Conservation (phyloP, 495 filamentous ascomycete genomes). For the Penicillium parvum region DNA sequence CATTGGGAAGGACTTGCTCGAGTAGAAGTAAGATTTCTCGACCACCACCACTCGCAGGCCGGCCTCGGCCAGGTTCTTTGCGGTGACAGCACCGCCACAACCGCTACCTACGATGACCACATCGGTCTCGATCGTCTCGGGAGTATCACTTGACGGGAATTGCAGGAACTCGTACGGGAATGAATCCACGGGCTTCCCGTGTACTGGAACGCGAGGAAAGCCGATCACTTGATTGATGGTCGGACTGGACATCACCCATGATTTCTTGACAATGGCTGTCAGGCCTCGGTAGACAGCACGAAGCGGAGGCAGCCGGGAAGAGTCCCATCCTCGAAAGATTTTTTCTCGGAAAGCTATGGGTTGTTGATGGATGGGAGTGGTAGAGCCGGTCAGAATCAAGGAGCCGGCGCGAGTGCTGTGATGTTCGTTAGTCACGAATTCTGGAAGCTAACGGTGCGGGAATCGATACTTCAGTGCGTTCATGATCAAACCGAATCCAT, state of each 20-base stretch:
- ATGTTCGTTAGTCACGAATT: conserved; percentile 6
- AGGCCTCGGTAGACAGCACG: conserved; percentile 54
- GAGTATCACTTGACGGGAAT: conserved; percentile 39
- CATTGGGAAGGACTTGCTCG: conserved; percentile 72
- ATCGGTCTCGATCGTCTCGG: conserved; percentile 66
- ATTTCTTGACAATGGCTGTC: conserved; percentile 47
- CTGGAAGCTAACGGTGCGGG: background rate
- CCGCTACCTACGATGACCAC: conserved; percentile 84
- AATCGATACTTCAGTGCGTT: conserved; percentile 49
- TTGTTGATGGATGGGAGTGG: conserved; percentile 59
- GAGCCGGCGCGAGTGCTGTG: conserved; percentile 64
- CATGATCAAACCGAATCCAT: conserved; percentile 48
- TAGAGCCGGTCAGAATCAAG: conserved; percentile 60
- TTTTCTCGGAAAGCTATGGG: conserved; percentile 55
- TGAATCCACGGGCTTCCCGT: conserved; percentile 54
- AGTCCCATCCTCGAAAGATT: conserved; percentile 55
- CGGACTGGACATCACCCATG: conserved; percentile 58
- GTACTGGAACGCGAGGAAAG: conserved; percentile 56
- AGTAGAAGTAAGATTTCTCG: conserved; percentile 75
- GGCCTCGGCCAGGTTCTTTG: conserved; percentile 73
- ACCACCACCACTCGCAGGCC: conserved; percentile 74
- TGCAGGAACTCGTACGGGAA: conserved; percentile 54
- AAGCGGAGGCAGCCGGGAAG: conserved; percentile 54
- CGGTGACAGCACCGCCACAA: conserved; percentile 78
- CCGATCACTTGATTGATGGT: conserved; percentile 54